Evolutionary conservation across 2,329 filamentous ascomycete species (phyloP), one percentile per base, ranked within the genome.

Genomic region (Corynespora cassiicola): DNA sequence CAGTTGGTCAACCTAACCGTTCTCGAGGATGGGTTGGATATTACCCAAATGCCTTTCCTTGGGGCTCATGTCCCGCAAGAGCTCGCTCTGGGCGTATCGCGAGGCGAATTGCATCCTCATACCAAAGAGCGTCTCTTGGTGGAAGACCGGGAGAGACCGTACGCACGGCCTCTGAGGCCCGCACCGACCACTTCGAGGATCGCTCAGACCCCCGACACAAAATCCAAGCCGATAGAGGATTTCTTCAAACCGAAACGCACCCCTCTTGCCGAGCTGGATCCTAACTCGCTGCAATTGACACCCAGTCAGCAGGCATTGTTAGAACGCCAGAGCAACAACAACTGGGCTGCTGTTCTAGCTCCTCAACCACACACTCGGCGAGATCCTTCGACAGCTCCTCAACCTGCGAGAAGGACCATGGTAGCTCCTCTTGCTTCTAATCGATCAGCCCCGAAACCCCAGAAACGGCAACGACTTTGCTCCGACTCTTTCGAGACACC

Each of bases 81-180:
- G 31, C 66, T 88, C 42, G 90, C 92, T 6, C 75, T 77, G 33
- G 84, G 82, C 5, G 85, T 99, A 42, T 90, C 94, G 16, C 74
- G 66, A 23, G 94, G 94, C 22, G 87, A 96, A 52, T 69, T 96
- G 29, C 86, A 97, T 64, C 94, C 94, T 2, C 94, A 92, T 52
- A 95, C 90, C 1, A 97, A 96, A 68, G 66, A 84, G 43, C 78
- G 76, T 2, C 76, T 85, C 31, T 48, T 62, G 6, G 20, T 62
- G n/a, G 35, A 30, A 11, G 50, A 56, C 36, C 70, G 66, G 44
- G 47, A 65, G 24, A 59, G 61, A 29, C 52, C 68, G 29, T 59
- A 60, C 18, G 46, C 42, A 15, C 61, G 57, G 28, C 54, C 66
- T 57, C 52, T 71, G 60, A 52, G 71, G 29, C 73, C 71, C 2